phyloP scores from a whole-genome alignment of 2,329 filamentous ascomycete genomes.

The Rachicladosporium sp. region DNA sequence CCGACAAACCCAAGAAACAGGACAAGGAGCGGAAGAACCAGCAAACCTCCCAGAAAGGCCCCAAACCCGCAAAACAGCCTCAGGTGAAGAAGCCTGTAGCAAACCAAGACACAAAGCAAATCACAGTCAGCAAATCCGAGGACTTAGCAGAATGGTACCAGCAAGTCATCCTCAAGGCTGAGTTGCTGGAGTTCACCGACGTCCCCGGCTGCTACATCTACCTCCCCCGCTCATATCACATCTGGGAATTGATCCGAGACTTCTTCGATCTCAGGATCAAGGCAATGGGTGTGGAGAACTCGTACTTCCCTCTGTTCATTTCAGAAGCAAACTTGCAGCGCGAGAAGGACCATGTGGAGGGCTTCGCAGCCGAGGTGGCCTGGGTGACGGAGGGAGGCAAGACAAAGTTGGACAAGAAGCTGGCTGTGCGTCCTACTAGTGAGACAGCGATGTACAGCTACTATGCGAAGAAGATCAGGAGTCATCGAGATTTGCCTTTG shows the following conservation, averaged over 20 bases:
- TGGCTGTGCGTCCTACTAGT: conserved; percentile 56
- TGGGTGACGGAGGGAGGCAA: conserved; percentile 88
- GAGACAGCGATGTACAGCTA: conserved; percentile 89
- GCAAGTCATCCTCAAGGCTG: conserved; percentile 90
- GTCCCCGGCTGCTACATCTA: conserved; percentile 96
- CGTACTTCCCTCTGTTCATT: conserved; percentile 93
- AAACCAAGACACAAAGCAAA: conserved; percentile 62
- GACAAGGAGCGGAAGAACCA: conserved; percentile 24
- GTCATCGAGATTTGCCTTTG: conserved; percentile 85
- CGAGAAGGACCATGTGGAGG: conserved; percentile 95
- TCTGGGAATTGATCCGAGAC: conserved; percentile 55
- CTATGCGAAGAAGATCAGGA: conserved; percentile 94
- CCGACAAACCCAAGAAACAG: conserved; percentile 21
- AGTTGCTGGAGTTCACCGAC: conserved; percentile 97
- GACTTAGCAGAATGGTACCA: conserved; percentile 96
- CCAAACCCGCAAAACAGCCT: conserved; percentile 14
- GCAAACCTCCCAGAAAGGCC: conserved; percentile 16
- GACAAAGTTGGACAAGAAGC: conserved; percentile 74
- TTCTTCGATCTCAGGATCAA: conserved; percentile 61
- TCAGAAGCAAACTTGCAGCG: conserved; percentile 73
- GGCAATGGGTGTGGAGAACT: conserved; percentile 83
- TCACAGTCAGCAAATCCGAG: conserved; percentile 70
- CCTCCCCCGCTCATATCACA: conserved; percentile 54
- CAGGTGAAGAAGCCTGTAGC: conserved; percentile 35
- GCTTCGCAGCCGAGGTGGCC: conserved; percentile 87